Evolutionary conservation across 306 rosid genomes (phyloP).

Genomic region (Prosopis cineraria): DNA sequence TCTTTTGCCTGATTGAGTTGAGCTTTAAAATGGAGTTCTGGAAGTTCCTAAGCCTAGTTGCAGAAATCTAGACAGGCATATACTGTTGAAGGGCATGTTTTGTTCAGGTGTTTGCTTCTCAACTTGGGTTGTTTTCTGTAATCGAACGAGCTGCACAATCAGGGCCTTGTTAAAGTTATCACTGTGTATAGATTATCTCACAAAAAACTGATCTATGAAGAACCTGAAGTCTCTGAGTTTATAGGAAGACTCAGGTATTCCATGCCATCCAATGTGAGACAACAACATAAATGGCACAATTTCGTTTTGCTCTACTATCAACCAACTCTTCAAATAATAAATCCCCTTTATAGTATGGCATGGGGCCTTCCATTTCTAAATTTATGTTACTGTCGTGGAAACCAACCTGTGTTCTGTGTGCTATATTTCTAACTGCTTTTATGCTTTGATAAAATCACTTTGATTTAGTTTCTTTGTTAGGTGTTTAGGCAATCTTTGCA

Average conservation of each 20-base stretch:
- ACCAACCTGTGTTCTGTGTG: constrained; percentile 3
- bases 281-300: too few relatives aligned
- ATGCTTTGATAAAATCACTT: constrained; percentile 5
- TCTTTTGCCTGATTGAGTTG: neutral
- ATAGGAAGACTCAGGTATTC: too few relatives aligned
- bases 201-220: too few relatives aligned
- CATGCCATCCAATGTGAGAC: too few relatives aligned
- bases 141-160: neutral
- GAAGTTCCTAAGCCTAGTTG: neutral
- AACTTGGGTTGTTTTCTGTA: neutral
- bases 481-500: too few relatives aligned
- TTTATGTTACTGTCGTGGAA: neutral
- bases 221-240: too few relatives aligned
- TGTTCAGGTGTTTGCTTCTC: neutral
- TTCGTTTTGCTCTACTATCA: too few relatives aligned
- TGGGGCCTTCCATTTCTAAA: neutral
- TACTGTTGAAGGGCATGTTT: neutral
- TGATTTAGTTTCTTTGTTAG: constrained; percentile 37
- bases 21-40: neutral
- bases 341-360: neutral
- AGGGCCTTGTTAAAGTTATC: neutral
- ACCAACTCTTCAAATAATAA: too few relatives aligned
- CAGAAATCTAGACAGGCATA: too few relatives aligned
- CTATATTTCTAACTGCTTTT: neutral
- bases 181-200: too few relatives aligned